Percentiles rank a stretch among this genome's conserved stretches.
phyloP scores from a whole-genome alignment of 805 yeast genomes.

The Sugiyamaella boreocaroliniensis region DNA sequence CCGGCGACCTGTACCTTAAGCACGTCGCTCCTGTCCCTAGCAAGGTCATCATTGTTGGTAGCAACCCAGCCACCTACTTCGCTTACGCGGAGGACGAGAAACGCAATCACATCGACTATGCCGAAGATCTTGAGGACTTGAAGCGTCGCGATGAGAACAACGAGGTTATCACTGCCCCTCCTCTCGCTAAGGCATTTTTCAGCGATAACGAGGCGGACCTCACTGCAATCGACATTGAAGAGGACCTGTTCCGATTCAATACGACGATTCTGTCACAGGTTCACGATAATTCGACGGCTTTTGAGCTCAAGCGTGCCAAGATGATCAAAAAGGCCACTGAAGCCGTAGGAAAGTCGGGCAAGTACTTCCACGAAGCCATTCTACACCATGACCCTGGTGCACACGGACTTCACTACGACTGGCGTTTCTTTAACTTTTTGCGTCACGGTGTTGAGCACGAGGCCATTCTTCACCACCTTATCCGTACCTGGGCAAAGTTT shows the following conservation, averaged over 20 bases:
- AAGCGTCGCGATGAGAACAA: neutral
- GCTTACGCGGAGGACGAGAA: conserved; percentile 1
- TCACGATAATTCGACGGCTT: conserved; percentile 8
- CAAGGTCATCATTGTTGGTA: conserved; percentile 18
- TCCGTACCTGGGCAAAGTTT: conserved; percentile 42
- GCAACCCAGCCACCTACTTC: conserved; percentile 9
- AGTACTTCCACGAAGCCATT: conserved; percentile 19
- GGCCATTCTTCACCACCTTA: conserved; percentile 42
- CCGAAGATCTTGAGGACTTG: conserved; percentile 9
- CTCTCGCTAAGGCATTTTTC: neutral
- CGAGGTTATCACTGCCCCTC: neutral
- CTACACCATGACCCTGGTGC: conserved; percentile 15
- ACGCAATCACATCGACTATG: conserved; percentile 7
- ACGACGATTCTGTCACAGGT: conserved; percentile 5
- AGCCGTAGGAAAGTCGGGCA: conserved; percentile 10
- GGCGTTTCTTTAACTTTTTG: conserved; percentile 54
- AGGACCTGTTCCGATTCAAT: conserved; percentile 15
- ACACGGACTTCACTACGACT: conserved; percentile 45
- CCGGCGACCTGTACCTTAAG: conserved; percentile 16
- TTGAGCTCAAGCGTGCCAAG: conserved; percentile 11
- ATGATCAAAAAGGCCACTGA: conserved; percentile 13
- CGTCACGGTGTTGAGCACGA: conserved; percentile 34
- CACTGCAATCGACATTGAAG: conserved; percentile 11
- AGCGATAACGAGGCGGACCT: conserved; percentile 4
- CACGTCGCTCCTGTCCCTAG: conserved; percentile 13